Base-by-base conservation (phyloP, 176 grass and related monocot genomes). In the Oryza nivara region DNA sequence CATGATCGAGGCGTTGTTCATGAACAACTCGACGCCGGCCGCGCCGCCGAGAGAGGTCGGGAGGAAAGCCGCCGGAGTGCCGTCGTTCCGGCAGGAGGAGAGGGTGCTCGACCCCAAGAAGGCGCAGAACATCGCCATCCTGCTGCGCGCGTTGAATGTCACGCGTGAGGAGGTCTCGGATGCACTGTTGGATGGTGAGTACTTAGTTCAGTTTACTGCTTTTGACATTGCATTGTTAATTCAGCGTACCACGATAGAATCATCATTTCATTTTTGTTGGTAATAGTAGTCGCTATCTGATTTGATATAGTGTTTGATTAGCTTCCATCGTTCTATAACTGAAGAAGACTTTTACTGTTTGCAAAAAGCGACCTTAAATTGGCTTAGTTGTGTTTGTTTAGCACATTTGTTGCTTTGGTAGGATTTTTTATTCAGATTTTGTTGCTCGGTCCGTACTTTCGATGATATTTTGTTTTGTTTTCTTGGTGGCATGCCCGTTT, bases 81-180 rank as follows among this genome's bases (percentile, higher is more conserved):
- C 88, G 5, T 73, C 73, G 7, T 91, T 85, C 82, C 86, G 84
- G 84, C 96, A 94, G 88, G 96, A 99, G 88, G 89, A 99, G 80
- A 96, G 96, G 91, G 96, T 99, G 64, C 86, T 99, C 26, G 96
- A 99, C 76, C 96, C 96, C 6, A 99, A 99, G 90, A 99, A 99
- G 84, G 94, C 96, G 12, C 96, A 99, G 83, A 99, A 99, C 74
- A 99, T 99, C 22, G 91, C 93, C 72, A 99, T 99, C 86, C 86
- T 99, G 65, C 68, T 99, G 17, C 94, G 96, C 25, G 96, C 96
- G 20, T 84, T 99, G 79, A 99, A 99, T 91, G 93, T 99, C 34
- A 99, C 96, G 6, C 84, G 86, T 0, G 96, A 99, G 76, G 96
- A 99, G 79, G 93, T 99, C 54, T 92, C 93, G 2, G 96, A 99